These are phyloP conservation scores for Cylindrotheca fusiformis DNA, from an alignment of 108 stramenopile species.

Conservation along the genomic window DNA sequence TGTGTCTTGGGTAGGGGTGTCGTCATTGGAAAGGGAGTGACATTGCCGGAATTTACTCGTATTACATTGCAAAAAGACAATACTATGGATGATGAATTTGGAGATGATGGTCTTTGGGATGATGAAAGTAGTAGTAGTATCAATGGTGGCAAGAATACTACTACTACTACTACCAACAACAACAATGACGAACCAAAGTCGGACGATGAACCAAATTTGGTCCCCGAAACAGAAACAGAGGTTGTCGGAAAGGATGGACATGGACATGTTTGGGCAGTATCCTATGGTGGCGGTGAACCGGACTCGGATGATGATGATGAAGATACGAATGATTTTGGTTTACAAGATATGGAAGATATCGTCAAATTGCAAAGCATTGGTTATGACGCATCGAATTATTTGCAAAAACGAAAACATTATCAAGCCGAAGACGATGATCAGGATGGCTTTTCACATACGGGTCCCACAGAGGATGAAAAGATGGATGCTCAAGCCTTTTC, in stretches of 20 bases:
- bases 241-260: conserved; percentile 65
- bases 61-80: conserved; percentile 68
- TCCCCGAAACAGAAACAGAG: conserved; percentile 36
- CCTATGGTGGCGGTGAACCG: conserved; percentile 42
- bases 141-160: neutral
- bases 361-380: conserved; percentile 76
- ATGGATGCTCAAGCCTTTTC: conserved; percentile 34
- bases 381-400: conserved; percentile 51
- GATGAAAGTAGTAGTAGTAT: neutral
- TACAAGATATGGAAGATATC: conserved; percentile 15
- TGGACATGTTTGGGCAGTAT: conserved; percentile 63
- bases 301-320: conserved; percentile 47
- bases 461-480: conserved; percentile 27
- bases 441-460: conserved; percentile 64
- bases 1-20: conserved; percentile 90
- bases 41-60: conserved; percentile 81
- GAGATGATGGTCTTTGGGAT: conserved; percentile 26
- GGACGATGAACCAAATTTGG: conserved; percentile 17
- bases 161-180: neutral
- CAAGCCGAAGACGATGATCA: conserved; percentile 60
- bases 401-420: conserved; percentile 37
- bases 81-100: conserved; percentile 51
- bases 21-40: conserved; percentile 76
- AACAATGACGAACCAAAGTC: conserved; percentile 36
- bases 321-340: conserved; percentile 29